A percentile compares a stretch with the other conserved stretches of the same genome.
phyloP scores from a whole-genome alignment of 495 filamentous ascomycete genomes.

The Choiromyces venosus region DNA sequence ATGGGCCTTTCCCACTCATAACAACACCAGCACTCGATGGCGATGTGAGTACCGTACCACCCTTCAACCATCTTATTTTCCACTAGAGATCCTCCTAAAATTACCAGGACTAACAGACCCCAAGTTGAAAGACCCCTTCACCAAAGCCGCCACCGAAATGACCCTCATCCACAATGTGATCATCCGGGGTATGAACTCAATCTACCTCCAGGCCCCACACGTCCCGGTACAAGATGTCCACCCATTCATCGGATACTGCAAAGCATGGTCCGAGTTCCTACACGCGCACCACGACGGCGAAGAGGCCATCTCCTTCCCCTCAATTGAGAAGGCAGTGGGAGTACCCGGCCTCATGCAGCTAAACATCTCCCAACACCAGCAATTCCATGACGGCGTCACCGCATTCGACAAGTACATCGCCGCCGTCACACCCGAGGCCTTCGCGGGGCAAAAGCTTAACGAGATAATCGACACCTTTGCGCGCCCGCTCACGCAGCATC shows the following conservation, averaged over 20 bases:
- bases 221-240: conserved; percentile 40
- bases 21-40: conserved; percentile 46
- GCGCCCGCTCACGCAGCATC: conserved; percentile 42
- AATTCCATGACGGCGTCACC: conserved; percentile 45
- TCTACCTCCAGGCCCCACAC: conserved; percentile 49
- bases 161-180: conserved; percentile 49
- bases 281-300: conserved; percentile 48
- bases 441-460: conserved; percentile 42
- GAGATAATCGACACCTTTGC: conserved; percentile 48
- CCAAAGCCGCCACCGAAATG: conserved; percentile 45
- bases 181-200: conserved; percentile 49
- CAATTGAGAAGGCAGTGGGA: conserved; percentile 44
- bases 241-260: conserved; percentile 46
- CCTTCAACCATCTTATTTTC: neutral
- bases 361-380: conserved; percentile 49
- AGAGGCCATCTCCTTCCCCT: conserved; percentile 48
- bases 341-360: conserved; percentile 46
- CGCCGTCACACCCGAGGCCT: conserved; percentile 40
- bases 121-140: conserved; percentile 39
- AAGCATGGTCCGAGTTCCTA: conserved; percentile 42
- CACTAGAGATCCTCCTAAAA: neutral
- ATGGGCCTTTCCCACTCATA: conserved; percentile 49
- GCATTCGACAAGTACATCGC: conserved; percentile 43
- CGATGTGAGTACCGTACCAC: conserved; percentile 7
- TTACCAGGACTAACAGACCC: neutral